Evolutionary conservation across 805 yeast species (phyloP), one percentile per base, ranked within the genome.

Genomic region (Lachancea quebecensis): DNA sequence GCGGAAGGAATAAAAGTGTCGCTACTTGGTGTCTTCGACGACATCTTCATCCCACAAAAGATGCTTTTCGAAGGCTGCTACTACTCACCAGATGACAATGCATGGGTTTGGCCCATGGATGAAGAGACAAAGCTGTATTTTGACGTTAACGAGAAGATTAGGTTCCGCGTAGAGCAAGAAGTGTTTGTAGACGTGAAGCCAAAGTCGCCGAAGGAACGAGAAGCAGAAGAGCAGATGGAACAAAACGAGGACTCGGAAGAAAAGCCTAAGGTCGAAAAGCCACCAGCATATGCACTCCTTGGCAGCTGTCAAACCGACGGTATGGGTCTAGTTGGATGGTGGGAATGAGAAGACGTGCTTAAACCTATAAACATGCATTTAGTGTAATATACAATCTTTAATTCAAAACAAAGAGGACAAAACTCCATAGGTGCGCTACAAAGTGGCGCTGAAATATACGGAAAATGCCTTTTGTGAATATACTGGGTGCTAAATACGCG

Each of bases 261-360:
- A 18, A 54, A 50, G 18, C 37, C 43, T 14, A 62, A 57, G 7
- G 56, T 53, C 2, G 64, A 59, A 30, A 76, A 71, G 49, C 73
- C 73, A 44, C 93, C 96, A 10, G 88, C 96, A 12, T 90, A 88
- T 67, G 86, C 88, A 9, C 67, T 91, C 25, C 65, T 86, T 27
- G 98, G 91, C 14, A 85, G 95, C 51, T 89, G 97, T 63, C 96
- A 89, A 62, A 80, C 88, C 2, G 96, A 89, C 58, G 99, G 99
- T 37, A 87, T 89, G 95, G 99, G 99, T 4, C 79, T 95, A 55
- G 81, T 87, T 35, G 78, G 90, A 45, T 93, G 99, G 99, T 91
- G 99, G 99, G 95, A 85, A 58, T 81, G 59, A 61, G 14, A 21
- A 18, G 30, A n/a, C 11, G 35, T 7, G 17, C 21, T 31, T 17